These are phyloP conservation scores for Collybia sp. DNA, from an alignment of 768 basidiomycete species.

Conservation along the genomic window DNA sequence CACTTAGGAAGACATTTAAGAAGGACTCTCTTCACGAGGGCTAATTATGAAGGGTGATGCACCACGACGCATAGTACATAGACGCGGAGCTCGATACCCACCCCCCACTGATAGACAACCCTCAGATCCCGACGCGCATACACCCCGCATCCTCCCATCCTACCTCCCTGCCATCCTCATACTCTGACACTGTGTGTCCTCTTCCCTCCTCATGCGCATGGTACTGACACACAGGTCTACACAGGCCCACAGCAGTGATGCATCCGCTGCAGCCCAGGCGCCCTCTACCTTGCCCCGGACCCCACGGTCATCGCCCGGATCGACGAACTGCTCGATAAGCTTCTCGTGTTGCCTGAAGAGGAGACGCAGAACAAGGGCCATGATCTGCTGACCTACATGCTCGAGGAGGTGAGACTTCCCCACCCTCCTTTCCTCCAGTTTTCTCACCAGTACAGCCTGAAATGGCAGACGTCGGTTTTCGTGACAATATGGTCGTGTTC, in stretches of 20 bases:
- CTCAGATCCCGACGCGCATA: too few relatives aligned
- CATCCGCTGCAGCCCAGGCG: too few relatives aligned
- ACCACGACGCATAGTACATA: too few relatives aligned
- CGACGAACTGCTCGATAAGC: slow-evolving; percentile 10
- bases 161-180: not conserved
- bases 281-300: too few relatives aligned
- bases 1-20: slow-evolving; percentile 1
- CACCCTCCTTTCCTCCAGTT: not conserved
- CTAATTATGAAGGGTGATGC: too few relatives aligned
- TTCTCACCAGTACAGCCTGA: slow-evolving; percentile 2
- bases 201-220: too few relatives aligned
- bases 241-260: too few relatives aligned
- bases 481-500: slow-evolving; percentile 20
- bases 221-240: too few relatives aligned
- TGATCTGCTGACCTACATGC: slow-evolving; percentile 19
- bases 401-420: slow-evolving; percentile 5
- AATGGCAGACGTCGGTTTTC: slow-evolving; percentile 16
- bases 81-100: too few relatives aligned
- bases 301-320: slow-evolving; percentile 11
- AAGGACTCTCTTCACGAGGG: slow-evolving; percentile 1
- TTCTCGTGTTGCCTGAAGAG: slow-evolving; percentile 8
- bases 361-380: slow-evolving; percentile 15
- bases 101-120: too few relatives aligned
- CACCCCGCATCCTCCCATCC: not conserved
- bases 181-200: not conserved